These are phyloP conservation scores for Alternaria gansuensis DNA, from an alignment of 2,329 filamentous ascomycete genomes.

Conservation along the genomic window DNA sequence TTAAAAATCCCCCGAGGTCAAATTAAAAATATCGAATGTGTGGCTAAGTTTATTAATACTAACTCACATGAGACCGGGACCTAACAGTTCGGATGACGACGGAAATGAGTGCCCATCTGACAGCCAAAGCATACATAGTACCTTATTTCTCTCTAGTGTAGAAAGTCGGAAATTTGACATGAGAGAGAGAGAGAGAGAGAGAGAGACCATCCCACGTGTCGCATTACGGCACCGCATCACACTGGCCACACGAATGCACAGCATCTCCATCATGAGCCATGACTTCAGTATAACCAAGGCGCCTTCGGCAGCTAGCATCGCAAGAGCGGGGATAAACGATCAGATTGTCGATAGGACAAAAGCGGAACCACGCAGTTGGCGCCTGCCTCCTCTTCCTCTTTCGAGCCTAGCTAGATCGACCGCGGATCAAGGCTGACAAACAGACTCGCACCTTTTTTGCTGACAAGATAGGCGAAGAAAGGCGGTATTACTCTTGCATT, in stretches of 20 bases:
- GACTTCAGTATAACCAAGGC: not conserved
- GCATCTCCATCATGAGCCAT: conserved; percentile 4
- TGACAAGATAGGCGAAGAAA: not conserved
- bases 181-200: not conserved
- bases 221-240: not conserved
- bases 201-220: not conserved
- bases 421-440: not conserved
- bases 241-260: not conserved
- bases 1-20: too few relatives aligned
- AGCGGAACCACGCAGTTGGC: not conserved
- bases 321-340: conserved; percentile 2
- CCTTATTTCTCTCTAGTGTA: not conserved
- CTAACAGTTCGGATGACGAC: not conserved
- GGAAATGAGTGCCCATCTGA: not conserved
- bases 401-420: conserved; percentile 4
- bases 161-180: not conserved
- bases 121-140: not conserved
- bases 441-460: not conserved
- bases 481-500: not conserved
- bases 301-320: conserved; percentile 3
- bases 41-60: not conserved
- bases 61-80: not conserved
- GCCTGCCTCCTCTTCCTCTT: conserved; percentile 7
- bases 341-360: conserved; percentile 4
- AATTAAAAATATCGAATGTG: not conserved